These are phyloP conservation scores for Aspergillus cejpii DNA, from an alignment of 2,329 filamentous ascomycete genomes.

Conservation along the genomic window DNA sequence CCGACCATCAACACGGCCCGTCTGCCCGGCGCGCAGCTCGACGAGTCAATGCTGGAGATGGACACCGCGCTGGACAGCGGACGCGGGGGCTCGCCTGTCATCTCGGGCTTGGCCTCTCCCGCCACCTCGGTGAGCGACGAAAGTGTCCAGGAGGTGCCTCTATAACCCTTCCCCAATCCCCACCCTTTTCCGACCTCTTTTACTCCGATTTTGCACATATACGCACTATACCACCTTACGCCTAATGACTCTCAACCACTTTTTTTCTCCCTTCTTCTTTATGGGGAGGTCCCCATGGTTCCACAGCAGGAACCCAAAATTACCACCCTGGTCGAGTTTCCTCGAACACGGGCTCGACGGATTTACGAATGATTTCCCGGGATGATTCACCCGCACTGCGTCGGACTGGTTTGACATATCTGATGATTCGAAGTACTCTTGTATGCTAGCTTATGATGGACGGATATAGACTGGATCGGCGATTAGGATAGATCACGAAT, in stretches of 20 bases:
- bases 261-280: not conserved
- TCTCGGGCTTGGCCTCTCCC: constrained; percentile 35
- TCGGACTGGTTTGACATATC: not conserved
- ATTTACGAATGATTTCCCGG: constrained; percentile 17
- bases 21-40: constrained; percentile 14
- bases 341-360: too few species aligned
- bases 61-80: constrained; percentile 15
- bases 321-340: too few species aligned
- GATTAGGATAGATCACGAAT: not conserved
- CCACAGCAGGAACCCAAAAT: too few species aligned
- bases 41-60: constrained; percentile 25
- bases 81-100: constrained; percentile 27
- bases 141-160: constrained; percentile 23
- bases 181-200: not conserved
- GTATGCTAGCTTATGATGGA: not conserved
- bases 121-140: constrained; percentile 33
- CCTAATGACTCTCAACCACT: constrained; percentile 1
- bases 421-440: not conserved
- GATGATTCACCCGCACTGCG: constrained; percentile 4
- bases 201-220: not conserved
- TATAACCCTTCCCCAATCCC: constrained; percentile 4
- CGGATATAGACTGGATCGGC: not conserved
- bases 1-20: constrained; percentile 17
- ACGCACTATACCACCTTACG: not conserved
- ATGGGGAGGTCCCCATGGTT: not conserved